These are phyloP conservation scores for Lentinula detonsa DNA, from an alignment of 768 basidiomycete genomes.

Conservation along the genomic window DNA sequence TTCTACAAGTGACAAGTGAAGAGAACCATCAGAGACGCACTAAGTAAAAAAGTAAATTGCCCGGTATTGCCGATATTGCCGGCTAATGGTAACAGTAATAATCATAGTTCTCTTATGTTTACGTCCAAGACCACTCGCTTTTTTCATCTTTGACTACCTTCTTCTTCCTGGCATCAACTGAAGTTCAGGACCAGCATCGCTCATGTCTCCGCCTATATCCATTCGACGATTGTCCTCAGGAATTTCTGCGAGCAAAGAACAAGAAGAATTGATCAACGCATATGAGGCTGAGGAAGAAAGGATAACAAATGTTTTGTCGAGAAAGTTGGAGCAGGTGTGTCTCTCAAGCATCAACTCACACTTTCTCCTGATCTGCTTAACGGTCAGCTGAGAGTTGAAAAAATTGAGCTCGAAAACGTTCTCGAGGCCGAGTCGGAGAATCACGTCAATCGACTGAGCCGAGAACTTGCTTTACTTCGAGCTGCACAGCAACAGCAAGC, in stretches of 20 bases:
- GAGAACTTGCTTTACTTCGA: constrained; percentile 64
- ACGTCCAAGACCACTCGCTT: background rate
- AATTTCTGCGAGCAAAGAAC: constrained; percentile 46
- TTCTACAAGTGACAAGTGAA: no score
- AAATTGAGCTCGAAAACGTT: constrained; percentile 74
- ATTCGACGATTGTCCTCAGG: constrained; percentile 36
- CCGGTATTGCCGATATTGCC: no score
- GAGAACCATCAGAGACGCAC: no score
- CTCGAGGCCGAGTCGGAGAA: constrained; percentile 84
- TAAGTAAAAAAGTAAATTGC: no score
- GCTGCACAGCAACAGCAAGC: constrained; percentile 50
- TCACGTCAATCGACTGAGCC: constrained; percentile 70
- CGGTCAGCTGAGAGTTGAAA: constrained; percentile 72
- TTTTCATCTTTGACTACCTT: background rate
- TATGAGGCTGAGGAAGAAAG: constrained; percentile 90
- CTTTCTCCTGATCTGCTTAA: background rate
- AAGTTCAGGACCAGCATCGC: background rate
- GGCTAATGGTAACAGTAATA: background rate
- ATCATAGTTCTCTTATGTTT: background rate
- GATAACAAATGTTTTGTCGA: constrained; percentile 75
- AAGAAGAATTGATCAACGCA: constrained; percentile 79
- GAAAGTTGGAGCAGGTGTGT: constrained; percentile 78
- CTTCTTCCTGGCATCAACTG: background rate
- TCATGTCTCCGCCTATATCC: constrained; percentile 42
- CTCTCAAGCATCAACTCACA: background rate